Evolutionary conservation across 352 stramenopile genomes (phyloP).

Genomic region (Phytophthora megakarya): DNA sequence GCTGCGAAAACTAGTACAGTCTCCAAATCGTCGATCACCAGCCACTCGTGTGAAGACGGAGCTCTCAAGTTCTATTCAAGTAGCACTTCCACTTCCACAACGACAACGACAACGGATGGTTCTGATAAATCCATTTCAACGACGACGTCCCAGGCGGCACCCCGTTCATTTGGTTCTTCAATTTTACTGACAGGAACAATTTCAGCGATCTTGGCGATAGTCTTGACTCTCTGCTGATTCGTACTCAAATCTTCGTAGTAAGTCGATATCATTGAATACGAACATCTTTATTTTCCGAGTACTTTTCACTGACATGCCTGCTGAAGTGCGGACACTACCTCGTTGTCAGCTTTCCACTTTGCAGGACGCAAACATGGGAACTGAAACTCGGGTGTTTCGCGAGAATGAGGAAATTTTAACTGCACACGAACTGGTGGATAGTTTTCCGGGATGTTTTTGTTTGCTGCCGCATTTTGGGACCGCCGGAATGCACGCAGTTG

Average conservation of each 20-base stretch:
- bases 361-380: constrained; percentile 57
- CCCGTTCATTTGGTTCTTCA: constrained; percentile 6
- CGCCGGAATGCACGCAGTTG: constrained; percentile 59
- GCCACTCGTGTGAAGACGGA: constrained; percentile 36
- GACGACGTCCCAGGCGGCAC: constrained; percentile 26
- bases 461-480: constrained; percentile 27
- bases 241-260: neutral
- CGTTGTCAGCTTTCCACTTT: constrained; percentile 59
- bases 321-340: constrained; percentile 54
- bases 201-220: constrained; percentile 2
- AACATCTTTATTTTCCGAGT: constrained; percentile 2
- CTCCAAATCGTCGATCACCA: constrained; percentile 23
- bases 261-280: constrained; percentile 6
- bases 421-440: constrained; percentile 42
- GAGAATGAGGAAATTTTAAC: constrained; percentile 47
- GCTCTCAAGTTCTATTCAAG: constrained; percentile 42
- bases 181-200: constrained; percentile 9
- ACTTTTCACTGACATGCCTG: constrained; percentile 43
- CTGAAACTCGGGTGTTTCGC: constrained; percentile 58
- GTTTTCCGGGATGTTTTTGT: constrained; percentile 20
- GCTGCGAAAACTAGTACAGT: constrained; percentile 35
- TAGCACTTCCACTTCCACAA: constrained; percentile 17
- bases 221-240: constrained; percentile 19
- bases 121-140: constrained; percentile 30
- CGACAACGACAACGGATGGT: constrained; percentile 2